phyloP scores from a whole-genome alignment of 108 stramenopile genomes.

The Nitzschia sp. region DNA sequence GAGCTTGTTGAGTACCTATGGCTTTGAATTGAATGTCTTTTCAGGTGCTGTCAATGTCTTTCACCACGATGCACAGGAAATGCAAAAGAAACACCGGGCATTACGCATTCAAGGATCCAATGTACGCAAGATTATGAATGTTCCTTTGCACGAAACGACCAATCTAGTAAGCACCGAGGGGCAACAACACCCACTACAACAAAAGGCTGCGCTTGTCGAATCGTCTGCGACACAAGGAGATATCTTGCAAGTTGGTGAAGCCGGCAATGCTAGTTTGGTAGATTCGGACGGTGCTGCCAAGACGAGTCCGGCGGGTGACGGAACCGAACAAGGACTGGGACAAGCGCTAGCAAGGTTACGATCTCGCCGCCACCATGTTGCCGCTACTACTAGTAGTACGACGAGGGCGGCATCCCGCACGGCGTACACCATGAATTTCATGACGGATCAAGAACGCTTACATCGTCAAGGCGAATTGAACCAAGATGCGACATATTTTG shows the following conservation, averaged over 20 bases:
- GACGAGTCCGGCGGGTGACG: not conserved
- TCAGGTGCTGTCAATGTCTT: conserved; percentile 61
- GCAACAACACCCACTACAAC: no score
- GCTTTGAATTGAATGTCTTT: conserved; percentile 70
- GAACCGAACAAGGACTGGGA: conserved; percentile 21
- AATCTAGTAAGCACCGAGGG: not conserved
- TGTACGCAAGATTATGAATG: conserved; percentile 23
- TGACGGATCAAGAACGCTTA: conserved; percentile 24
- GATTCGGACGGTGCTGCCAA: not conserved
- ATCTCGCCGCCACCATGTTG: conserved; percentile 4
- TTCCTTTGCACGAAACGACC: conserved; percentile 13
- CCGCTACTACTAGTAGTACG: not conserved
- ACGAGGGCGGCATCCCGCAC: not conserved
- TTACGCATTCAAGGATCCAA: conserved; percentile 38
- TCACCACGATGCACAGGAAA: conserved; percentile 53
- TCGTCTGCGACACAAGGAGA: not conserved
- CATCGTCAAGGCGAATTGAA: conserved; percentile 17
- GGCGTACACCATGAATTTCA: conserved; percentile 7
- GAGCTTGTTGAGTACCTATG: conserved; percentile 68
- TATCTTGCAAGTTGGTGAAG: conserved; percentile 20
- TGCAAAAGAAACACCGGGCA: conserved; percentile 45
- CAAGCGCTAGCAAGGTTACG: conserved; percentile 20
- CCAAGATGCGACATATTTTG: conserved; percentile 27
- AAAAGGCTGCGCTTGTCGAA: not conserved
- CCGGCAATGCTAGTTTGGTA: conserved; percentile 19